Base-by-base conservation (phyloP, 352 stramenopile species). In the Phytophthora nicotianae region DNA sequence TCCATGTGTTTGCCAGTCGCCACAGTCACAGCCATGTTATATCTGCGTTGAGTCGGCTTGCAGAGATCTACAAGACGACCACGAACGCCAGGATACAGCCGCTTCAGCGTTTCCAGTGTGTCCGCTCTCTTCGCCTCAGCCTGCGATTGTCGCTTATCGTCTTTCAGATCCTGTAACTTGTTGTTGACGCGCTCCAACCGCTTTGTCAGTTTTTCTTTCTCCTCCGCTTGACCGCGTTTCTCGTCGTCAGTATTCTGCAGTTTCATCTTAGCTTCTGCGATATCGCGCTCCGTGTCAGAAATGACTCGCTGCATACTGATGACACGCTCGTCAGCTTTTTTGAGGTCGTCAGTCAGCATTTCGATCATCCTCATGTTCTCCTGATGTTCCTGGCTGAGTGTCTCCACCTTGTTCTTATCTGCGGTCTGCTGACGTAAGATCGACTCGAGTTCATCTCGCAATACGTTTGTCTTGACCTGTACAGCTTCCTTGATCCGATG, bases 1-100 rank as follows among this genome's bases (percentile, higher is more conserved):
- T 99, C 97, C 94, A 99, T 98, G 75, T 99, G 91, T 53, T 98
- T 99, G 43, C 97, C 97, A n/a, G 92, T 97, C 24, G 97, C 97
- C 2, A 99, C 95, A 0, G 95, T 98, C 19, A 99, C 94, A 20
- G 97, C 97, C 70, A 99, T 89, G 72, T 98, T 98, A 80, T 98
- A 99, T 58, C 97, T 95, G 32, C 94, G 80, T 67, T 99, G 95
- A 17, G 95, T 91, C 0, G 98, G 97, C 42, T 96, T 98, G 80
- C 96, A 99, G 6, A 99, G 70, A 67, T 99, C 96, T 0, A 99
- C 95, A 0, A 99, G 74, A 16, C 97, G 90, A 3, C 98, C 97
- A 23, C 90, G 86, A 26, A 99, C 97, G 29, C 96, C 85, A 51
- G 89, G 88, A 65, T 95, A 97, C n/a, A 86, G 86, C 41, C 75